These are phyloP conservation scores for Oryza australiensis DNA, from an alignment of 176 grass and related monocot genomes.

Conservation along the genomic window DNA sequence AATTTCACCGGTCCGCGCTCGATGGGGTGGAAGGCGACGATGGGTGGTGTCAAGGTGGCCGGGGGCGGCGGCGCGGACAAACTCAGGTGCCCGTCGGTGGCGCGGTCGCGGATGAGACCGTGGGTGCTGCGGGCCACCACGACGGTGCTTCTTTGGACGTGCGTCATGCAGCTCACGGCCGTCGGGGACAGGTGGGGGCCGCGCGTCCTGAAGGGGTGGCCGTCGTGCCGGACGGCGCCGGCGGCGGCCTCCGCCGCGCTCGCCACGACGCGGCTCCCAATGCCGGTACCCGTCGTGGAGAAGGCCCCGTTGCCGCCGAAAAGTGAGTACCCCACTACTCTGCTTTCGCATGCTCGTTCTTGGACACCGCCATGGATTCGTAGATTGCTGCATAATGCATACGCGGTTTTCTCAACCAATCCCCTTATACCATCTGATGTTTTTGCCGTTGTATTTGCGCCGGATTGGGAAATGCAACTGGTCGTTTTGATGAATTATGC, in stretches of 20 bases:
- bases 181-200: constrained; percentile 64
- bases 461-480: neutral
- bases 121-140: constrained; percentile 61
- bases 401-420: neutral
- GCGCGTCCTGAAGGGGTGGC: constrained; percentile 59
- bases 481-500: neutral
- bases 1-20: constrained; percentile 12
- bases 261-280: neutral
- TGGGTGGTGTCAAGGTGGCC: constrained; percentile 48
- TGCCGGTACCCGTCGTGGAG: constrained; percentile 37
- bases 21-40: constrained; percentile 42
- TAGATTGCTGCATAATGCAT: neutral
- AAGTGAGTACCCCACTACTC: constrained; percentile 55
- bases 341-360: neutral
- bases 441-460: neutral
- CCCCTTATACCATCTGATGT: neutral
- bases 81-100: constrained; percentile 46
- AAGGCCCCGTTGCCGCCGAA: constrained; percentile 55
- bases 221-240: constrained; percentile 57
- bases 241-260: constrained; percentile 26
- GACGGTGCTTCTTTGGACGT: constrained; percentile 63
- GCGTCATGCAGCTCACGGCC: constrained; percentile 66
- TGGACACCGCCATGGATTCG: neutral
- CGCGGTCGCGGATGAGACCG: constrained; percentile 49
- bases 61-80: constrained; percentile 20